Evolutionary conservation across 1,284 basidiomycete genomes (phyloP).

Genomic region (Cryptococcus sp.): DNA sequence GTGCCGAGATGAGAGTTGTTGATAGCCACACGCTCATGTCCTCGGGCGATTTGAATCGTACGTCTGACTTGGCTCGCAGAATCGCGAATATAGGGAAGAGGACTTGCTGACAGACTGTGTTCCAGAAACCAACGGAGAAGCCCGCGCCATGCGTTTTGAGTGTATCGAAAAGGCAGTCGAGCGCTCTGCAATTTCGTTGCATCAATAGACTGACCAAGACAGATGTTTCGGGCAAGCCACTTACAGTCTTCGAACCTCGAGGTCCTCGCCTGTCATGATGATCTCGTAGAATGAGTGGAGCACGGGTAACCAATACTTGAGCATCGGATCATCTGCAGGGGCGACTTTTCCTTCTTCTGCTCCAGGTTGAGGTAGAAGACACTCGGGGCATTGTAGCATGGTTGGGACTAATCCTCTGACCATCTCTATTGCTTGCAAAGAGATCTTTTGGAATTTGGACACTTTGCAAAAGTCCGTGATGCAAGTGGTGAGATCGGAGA

Average conservation of each 20-base stretch:
- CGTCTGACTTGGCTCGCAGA: conserved; percentile 65
- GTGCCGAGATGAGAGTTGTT: conserved; percentile 98
- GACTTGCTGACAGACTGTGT: conserved; percentile 93
- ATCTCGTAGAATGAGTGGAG: conserved; percentile 98
- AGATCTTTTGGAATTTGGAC: conserved; percentile 98
- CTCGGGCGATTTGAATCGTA: conserved; percentile 93
- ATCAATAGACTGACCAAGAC: neutral
- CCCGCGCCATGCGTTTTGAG: conserved; percentile 85
- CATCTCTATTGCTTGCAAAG: conserved; percentile 94
- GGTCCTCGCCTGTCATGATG: conserved; percentile 99
- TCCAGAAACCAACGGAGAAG: conserved; percentile 95
- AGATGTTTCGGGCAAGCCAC: conserved; percentile 45
- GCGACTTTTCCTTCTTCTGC: conserved; percentile 28
- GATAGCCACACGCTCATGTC: conserved; percentile 99
- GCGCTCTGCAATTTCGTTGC: conserved; percentile 62
- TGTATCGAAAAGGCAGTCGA: conserved; percentile 93
- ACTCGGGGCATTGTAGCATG: conserved; percentile 85
- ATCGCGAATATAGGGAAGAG: conserved; percentile 99
- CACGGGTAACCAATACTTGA: conserved; percentile 95
- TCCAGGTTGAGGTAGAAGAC: conserved; percentile 58
- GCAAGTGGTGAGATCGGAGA: conserved; percentile 94
- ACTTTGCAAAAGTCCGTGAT: conserved; percentile 99
- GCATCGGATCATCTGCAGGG: conserved; percentile 74
- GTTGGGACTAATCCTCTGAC: conserved; percentile 86
- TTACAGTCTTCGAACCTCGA: conserved; percentile 93